Evolutionary conservation across 495 filamentous ascomycete genomes (phyloP), one percentile per base, ranked within the genome.

Genomic region (Hypoxylon cercidicola): DNA sequence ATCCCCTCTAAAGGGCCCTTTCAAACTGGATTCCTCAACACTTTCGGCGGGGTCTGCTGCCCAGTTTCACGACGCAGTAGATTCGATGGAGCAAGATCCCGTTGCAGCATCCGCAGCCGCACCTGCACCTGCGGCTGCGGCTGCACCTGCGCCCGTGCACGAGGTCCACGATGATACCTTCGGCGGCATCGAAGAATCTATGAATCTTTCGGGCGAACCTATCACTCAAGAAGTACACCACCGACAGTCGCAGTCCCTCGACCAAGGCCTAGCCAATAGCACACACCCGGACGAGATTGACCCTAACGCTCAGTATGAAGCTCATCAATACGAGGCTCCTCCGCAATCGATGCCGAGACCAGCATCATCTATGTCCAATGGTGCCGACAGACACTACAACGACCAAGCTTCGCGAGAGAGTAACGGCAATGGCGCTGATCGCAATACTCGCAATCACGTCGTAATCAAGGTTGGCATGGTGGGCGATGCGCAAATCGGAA

Each of bases 401-500:
- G 55, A 64, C 11, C 64, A 77, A 43, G 68, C 73, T 45, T 72
- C 77, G 50, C 74, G 78, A 34, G 77, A 75, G n/a, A 74, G 67
- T 34, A 68, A 71, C 11, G 73, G 68, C 39, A 68, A 71, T 7
- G 66, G 75, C 28, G 77, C 77, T 18, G 74, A 71, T 55, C 78
- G 79, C 66, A 79, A 79, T 75, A 47, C 79, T 78, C 91, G 91
- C 73, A 92, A 91, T 71, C 93, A 92, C 62, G 96, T 99, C 11
- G 95, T 99, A 37, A 97, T 99, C 79, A 99, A 99, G 77, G 95
- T 99, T 44, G 95, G 95, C 59, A 99, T 99, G 96, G 95, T 99
- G 25, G 95, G 95, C 51, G 95, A 99, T 81, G 95, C 95, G 55
- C 95, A 99, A 75, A 99, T 99, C 68, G 95, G 95, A 60, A 99